Evolutionary conservation across 768 basidiomycete genomes (phyloP).

Genomic region (Kwoniella botswanensis): DNA sequence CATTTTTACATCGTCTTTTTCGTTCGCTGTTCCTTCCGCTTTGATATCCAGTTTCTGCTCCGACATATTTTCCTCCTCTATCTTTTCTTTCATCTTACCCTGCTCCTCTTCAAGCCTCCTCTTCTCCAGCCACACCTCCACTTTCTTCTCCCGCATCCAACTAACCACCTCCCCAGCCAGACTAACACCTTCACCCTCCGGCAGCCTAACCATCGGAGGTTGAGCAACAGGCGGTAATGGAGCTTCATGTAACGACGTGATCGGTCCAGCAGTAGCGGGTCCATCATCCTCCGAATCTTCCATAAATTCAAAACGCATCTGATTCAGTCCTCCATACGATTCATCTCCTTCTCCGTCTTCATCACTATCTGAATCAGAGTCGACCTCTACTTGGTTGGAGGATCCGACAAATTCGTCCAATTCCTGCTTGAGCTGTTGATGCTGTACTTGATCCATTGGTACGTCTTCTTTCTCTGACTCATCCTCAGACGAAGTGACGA

Average conservation of each 20-base stretch:
- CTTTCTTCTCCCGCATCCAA: constrained; percentile 53
- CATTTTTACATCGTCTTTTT: no score
- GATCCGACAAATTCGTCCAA: constrained; percentile 33
- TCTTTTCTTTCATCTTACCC: not conserved
- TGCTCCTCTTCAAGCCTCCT: constrained; percentile 18
- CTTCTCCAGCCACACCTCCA: constrained; percentile 47
- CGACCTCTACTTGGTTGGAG: constrained; percentile 13
- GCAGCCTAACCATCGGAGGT: constrained; percentile 45
- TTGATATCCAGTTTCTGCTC: constrained; percentile 4
- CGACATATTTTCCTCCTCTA: constrained; percentile 17
- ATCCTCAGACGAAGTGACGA: constrained; percentile 28
- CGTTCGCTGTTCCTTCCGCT: not conserved
- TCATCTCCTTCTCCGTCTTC: constrained; percentile 29
- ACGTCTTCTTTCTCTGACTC: constrained; percentile 24
- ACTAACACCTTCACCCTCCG: constrained; percentile 41
- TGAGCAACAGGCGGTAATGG: constrained; percentile 44
- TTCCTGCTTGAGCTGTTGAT: constrained; percentile 28
- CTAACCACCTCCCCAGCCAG: constrained; percentile 55
- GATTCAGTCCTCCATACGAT: constrained; percentile 23
- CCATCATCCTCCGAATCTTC: constrained; percentile 37
- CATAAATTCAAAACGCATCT: constrained; percentile 33
- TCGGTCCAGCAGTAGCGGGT: constrained; percentile 13
- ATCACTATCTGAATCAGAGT: constrained; percentile 30
- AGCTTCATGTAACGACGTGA: constrained; percentile 51
- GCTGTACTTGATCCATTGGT: constrained; percentile 29